Percentiles rank a stretch among this genome's conserved stretches.
Evolutionary conservation across 805 yeast species (phyloP).

Genomic region (Wickerhamomyces canadensis): DNA sequence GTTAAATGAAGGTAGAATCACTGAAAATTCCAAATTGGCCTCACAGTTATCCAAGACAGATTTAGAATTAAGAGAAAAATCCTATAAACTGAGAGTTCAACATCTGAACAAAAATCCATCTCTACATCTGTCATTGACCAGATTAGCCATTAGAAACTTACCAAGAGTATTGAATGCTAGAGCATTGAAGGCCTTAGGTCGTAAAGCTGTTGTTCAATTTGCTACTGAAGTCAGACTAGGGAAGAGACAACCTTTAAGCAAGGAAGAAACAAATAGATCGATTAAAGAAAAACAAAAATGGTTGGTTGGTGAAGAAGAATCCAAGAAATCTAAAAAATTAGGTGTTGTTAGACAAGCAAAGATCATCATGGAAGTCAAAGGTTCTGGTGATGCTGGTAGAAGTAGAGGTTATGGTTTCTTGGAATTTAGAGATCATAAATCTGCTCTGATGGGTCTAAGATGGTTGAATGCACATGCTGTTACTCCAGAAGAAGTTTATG

Average conservation of each 20-base stretch:
- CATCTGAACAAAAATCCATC: constrained; percentile 89
- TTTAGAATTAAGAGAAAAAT: constrained; percentile 81
- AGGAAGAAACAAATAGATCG: constrained; percentile 84
- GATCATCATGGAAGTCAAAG: constrained; percentile 88
- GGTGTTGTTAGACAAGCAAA: constrained; percentile 95
- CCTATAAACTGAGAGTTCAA: constrained; percentile 78
- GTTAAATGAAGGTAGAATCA: constrained; percentile 90
- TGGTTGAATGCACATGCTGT: constrained; percentile 96
- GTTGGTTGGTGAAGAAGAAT: constrained; percentile 37
- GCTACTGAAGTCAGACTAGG: constrained; percentile 80
- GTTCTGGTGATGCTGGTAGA: constrained; percentile 80
- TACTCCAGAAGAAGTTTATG: constrained; percentile 58
- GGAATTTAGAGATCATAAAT: constrained; percentile 86
- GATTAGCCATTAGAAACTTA: constrained; percentile 89
- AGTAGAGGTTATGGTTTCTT: constrained; percentile 96
- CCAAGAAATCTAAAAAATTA: constrained; percentile 61
- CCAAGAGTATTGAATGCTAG: constrained; percentile 91
- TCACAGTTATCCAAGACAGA: constrained; percentile 62
- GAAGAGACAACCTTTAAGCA: constrained; percentile 75
- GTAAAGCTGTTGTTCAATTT: constrained; percentile 91
- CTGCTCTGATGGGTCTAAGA: constrained; percentile 93
- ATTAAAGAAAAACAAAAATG: constrained; percentile 52
- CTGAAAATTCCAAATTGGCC: constrained; percentile 75
- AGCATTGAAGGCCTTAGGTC: constrained; percentile 83
- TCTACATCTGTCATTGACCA: constrained; percentile 86